Conservation (phyloP, 176 grass and related monocot species). For the Carex pumila region DNA sequence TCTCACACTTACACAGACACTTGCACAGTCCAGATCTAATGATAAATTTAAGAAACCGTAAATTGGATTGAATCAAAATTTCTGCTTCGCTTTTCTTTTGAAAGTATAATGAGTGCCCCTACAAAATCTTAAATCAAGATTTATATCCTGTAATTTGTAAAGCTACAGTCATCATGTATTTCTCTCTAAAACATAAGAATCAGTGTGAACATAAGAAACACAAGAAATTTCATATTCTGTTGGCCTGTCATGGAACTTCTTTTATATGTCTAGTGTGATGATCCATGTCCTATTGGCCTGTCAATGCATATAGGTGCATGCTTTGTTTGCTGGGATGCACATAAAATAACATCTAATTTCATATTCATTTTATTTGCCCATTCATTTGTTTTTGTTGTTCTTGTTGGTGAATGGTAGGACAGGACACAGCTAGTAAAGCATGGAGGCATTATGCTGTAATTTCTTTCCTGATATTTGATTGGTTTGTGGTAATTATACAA, state of each 20-base stretch:
- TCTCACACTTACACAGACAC: background rate
- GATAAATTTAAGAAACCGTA: constrained; percentile 1
- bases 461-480: constrained; percentile 71
- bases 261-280: constrained; percentile 12
- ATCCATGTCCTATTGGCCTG: background rate
- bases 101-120: background rate
- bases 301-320: background rate
- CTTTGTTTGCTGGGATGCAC: background rate
- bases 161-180: background rate
- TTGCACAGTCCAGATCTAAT: background rate
- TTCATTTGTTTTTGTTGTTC: constrained; percentile 3
- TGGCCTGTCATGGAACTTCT: background rate
- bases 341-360: background rate
- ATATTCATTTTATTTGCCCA: constrained; percentile 25
- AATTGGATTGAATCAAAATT: background rate
- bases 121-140: background rate
- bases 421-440: constrained; percentile 46
- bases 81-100: background rate
- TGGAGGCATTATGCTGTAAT: constrained; percentile 46
- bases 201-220: background rate
- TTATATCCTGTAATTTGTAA: background rate
- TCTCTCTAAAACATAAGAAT: background rate
- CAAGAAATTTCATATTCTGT: background rate
- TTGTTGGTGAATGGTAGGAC: constrained; percentile 47
- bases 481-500: constrained; percentile 70